Percentiles rank a stretch among this genome's conserved stretches.
Evolutionary conservation across 371 early-diverging fungal genomes (phyloP).

Genomic region (Mortierella sp.): DNA sequence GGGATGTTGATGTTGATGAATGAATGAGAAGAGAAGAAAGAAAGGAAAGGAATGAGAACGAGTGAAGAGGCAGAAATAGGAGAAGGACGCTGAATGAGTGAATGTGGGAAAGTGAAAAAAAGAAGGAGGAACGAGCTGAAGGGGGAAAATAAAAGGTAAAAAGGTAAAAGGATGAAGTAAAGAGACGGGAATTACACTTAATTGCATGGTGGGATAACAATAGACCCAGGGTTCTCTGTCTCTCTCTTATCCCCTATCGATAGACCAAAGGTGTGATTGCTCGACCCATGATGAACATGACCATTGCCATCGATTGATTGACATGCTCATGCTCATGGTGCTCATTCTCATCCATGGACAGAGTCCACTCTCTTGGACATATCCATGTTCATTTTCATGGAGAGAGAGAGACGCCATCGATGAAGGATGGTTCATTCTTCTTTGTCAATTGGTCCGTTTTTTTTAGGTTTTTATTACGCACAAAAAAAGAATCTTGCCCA

Average conservation of each 20-base stretch:
- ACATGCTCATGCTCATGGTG: not conserved
- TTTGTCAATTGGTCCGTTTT: conserved; percentile 1
- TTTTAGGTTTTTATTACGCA: not conserved
- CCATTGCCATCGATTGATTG: conserved; percentile 5
- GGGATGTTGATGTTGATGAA: not conserved
- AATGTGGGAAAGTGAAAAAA: not conserved
- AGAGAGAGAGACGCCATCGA: not conserved
- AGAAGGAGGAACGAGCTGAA: not conserved
- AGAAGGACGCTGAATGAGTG: not conserved
- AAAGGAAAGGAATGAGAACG: not conserved
- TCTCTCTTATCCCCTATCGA: not conserved
- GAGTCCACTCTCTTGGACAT: not conserved
- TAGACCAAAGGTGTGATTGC: conserved; percentile 10
- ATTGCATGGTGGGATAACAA: not conserved
- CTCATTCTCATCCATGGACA: not conserved
- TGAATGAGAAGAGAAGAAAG: not conserved
- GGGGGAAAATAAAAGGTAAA: not conserved
- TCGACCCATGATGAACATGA: not conserved
- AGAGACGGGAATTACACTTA: not conserved
- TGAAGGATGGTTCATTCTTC: conserved; percentile 1
- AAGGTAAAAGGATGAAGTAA: not conserved
- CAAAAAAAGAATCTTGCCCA: conserved; percentile 1
- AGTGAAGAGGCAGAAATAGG: not conserved
- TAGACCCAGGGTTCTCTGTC: no score
- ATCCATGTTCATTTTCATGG: not conserved